Evolutionary conservation across 805 yeast genomes (phyloP), one percentile per base, ranked within the genome.

Genomic region (Kazachstania africana): DNA sequence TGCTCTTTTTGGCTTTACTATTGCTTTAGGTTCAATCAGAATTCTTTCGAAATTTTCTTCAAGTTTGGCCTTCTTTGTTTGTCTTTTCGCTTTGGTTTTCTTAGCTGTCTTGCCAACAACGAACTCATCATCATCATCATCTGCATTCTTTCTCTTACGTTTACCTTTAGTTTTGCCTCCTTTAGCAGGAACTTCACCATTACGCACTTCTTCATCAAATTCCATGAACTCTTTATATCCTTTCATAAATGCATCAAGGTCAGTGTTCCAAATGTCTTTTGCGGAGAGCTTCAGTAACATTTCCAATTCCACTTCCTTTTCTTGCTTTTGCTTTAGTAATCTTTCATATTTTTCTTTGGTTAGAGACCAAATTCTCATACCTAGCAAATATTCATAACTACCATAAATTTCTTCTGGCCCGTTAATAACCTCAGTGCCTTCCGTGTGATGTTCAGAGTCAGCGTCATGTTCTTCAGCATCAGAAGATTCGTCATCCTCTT

Each of bases 301-400:
- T 27, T 72, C 77, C 44, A 88, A 66, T 49, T 82, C 93, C 9
- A 55, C 62, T 50, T 84, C 88, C 47, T 76, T 78, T 16, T 63
- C 77, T 35, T 74, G 82, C 38, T 73, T 69, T 51, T 87, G 93
- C 33, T 67, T 66, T 45, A 85, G 61, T 42, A 91, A 62, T 43
- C 71, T 76, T 47, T 83, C 87, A 50, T 87, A 91, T 45, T 91
- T 71, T 58, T 91, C 98, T 36, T 67, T 68, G 1, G 98, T 88
- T 50, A 91, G 70, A 24, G 95, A 79, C 91, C 95, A 84, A 41
- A 91, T 76, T 22, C 85, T 72, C 95, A 91, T 81, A 33, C 91
- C 93, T 32, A 91, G 65, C 40, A 91, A 65, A 45, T 91, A 91
- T 48, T 91, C 97, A 55, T 74, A 88, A 5, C 77, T 65, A 8